phyloP scores from a whole-genome alignment of 768 basidiomycete genomes.

The Dacryopinax spathularia region DNA sequence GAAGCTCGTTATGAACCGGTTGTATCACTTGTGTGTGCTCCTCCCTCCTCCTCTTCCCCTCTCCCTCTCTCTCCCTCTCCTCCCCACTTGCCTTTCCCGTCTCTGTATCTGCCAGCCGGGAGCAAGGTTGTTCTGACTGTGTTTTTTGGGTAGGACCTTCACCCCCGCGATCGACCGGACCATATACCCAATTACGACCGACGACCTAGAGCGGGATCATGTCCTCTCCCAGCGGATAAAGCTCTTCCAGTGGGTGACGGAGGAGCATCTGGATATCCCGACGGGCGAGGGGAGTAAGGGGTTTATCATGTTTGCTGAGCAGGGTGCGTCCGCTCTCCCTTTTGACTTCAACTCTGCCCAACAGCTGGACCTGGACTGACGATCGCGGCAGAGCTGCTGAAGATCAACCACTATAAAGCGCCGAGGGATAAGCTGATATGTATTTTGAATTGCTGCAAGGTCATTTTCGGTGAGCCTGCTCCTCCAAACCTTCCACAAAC shows the following conservation, averaged over 20 bases:
- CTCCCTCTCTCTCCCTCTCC: too few species aligned
- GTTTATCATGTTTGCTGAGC: conserved; percentile 77
- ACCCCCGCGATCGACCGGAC: conserved; percentile 65
- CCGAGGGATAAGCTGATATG: conserved; percentile 97
- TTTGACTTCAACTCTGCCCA: neutral
- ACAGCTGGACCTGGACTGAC: too few species aligned
- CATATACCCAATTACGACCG: conserved; percentile 63
- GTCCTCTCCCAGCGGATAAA: conserved; percentile 79
- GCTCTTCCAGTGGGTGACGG: conserved; percentile 81
- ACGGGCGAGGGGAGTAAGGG: conserved; percentile 44
- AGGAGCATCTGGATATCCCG: conserved; percentile 81
- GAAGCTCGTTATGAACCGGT: conserved; percentile 95
- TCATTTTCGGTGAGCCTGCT: conserved; percentile 74
- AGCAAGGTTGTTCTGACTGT: neutral
- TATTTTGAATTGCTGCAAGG: conserved; percentile 94
- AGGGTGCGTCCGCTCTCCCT: conserved; percentile 38
- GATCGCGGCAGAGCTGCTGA: conserved; percentile 75
- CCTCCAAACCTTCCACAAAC: neutral
- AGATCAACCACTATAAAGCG: conserved; percentile 98
- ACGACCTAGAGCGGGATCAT: conserved; percentile 92
- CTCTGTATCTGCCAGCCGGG: too few species aligned
- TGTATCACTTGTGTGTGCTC: conserved; percentile 77
- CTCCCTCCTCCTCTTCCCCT: neutral
- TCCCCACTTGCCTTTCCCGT: too few species aligned
- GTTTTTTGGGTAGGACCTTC: conserved; percentile 70